Base-by-base conservation (phyloP, 208 protist species). In the Leptomonas seymouri region DNA sequence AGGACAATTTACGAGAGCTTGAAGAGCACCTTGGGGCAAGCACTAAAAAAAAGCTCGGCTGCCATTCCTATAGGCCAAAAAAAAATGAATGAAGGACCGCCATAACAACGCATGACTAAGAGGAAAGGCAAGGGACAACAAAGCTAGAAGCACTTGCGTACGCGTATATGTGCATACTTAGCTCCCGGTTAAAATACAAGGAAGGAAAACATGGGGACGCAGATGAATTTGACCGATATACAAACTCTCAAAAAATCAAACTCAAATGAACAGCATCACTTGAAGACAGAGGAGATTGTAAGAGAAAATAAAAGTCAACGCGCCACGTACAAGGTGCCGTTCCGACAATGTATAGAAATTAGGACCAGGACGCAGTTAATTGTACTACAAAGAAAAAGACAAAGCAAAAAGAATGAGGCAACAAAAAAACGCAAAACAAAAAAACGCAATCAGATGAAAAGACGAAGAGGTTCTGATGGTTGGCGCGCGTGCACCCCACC, bases 291-390 rank as follows among this genome's bases (percentile, higher is more conserved):
- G 3, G 49, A 58, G 16, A 44, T 34, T 8, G 31, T 42, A 25
- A 30, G 31, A 42, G 15, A 63, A 50, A 46, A 50, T 34, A 8
- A 23, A 27, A 49, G 34, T 14, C n/a, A 36, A 53, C 15, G 58
- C 25, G 53, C 34, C 58, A 41, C 15, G 44, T 53, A 21, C 0
- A 2, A 64, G 27, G 41, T 23, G 15, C 8, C 48, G 58, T 42
- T 36, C 44, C 58, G 58, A 64, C 39, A 53, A 44, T 23, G 27
- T 64, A 64, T 64, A 64, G 44, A 51, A 49, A 41, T 51, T 42
- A 51, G 44, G 58, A 64, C 27, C 58, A 57, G 6, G 6, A 18
- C 25, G 42, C 15, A 44, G 23, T 2, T 11, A 61, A 2, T 30
- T 48, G 9, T 34, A 28, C 15, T 11, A 25, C 5, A n/a, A 45